phyloP scores from a whole-genome alignment of 2,329 filamentous ascomycete genomes.

The Neoascochyta sp. region DNA sequence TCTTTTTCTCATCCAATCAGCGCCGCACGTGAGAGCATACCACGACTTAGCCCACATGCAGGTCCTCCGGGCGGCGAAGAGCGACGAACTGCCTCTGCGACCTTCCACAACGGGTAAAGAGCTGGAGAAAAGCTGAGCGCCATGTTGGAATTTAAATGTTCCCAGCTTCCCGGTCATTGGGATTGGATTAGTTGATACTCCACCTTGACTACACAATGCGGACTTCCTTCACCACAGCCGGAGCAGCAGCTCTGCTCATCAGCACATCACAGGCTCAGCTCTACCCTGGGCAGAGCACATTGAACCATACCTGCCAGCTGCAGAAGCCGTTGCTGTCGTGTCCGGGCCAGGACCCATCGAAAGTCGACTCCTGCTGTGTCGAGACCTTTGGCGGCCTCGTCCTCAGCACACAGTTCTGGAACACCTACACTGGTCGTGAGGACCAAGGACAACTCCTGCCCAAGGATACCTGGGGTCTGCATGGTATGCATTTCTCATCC shows the following conservation, averaged over 20 bases:
- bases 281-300: slow-evolving; percentile 46
- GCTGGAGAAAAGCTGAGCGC: slow-evolving; percentile 12
- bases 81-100: slow-evolving; percentile 13
- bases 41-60: slow-evolving; percentile 23
- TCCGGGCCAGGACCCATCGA: slow-evolving; percentile 25
- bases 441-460: slow-evolving; percentile 57
- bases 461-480: slow-evolving; percentile 55
- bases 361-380: slow-evolving; percentile 59
- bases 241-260: slow-evolving; percentile 18
- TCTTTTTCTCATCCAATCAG: slow-evolving; percentile 28
- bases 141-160: slow-evolving; percentile 8
- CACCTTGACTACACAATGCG: slow-evolving; percentile 18
- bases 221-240: slow-evolving; percentile 10
- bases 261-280: slow-evolving; percentile 36
- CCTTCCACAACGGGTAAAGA: slow-evolving; percentile 35
- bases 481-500: too few species aligned
- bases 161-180: slow-evolving; percentile 7
- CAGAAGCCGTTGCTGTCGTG: slow-evolving; percentile 34
- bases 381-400: slow-evolving; percentile 64
- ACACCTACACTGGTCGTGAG: slow-evolving; percentile 60
- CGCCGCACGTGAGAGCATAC: slow-evolving; percentile 25
- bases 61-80: slow-evolving; percentile 21
- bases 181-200: too few species aligned
- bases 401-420: slow-evolving; percentile 63
- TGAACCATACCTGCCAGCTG: slow-evolving; percentile 57